phyloP scores from a whole-genome alignment of 2,329 filamentous ascomycete genomes.

The Apiospora phragmitis region DNA sequence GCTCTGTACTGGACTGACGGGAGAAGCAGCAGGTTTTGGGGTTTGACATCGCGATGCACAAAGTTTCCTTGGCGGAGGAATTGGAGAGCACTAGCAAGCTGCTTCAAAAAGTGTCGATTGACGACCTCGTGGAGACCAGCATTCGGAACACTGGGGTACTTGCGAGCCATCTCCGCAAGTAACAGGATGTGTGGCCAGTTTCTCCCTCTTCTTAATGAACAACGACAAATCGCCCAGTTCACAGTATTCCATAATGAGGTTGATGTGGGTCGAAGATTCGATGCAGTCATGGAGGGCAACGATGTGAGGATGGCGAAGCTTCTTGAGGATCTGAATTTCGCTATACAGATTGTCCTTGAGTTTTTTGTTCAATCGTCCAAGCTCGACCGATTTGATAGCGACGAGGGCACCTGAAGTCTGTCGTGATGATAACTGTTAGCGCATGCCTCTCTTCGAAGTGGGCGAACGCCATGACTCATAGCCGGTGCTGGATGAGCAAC shows the following conservation, averaged over 20 bases:
- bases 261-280: conserved; percentile 84
- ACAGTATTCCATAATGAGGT: conserved; percentile 98
- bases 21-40: conserved; percentile 89
- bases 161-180: conserved; percentile 89
- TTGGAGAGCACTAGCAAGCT: conserved; percentile 86
- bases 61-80: conserved; percentile 85
- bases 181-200: conserved; percentile 74
- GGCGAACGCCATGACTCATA: conserved; percentile 12
- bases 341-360: conserved; percentile 93
- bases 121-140: conserved; percentile 97
- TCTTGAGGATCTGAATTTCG: conserved; percentile 94
- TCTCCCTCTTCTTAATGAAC: conserved; percentile 93
- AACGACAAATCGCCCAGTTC: conserved; percentile 90
- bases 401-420: conserved; percentile 80
- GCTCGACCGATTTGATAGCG: conserved; percentile 94
- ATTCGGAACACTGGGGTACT: conserved; percentile 81
- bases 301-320: conserved; percentile 92
- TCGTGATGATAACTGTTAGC: conserved; percentile 11
- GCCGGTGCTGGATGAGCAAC: background rate
- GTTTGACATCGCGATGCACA: conserved; percentile 96
- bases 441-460: background rate
- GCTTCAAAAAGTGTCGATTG: conserved; percentile 92
- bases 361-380: conserved; percentile 89
- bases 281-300: conserved; percentile 94
- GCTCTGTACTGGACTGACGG: conserved; percentile 74